Conservation (phyloP, 176 grass and related monocot species). For the Eleusine coracana region DNA sequence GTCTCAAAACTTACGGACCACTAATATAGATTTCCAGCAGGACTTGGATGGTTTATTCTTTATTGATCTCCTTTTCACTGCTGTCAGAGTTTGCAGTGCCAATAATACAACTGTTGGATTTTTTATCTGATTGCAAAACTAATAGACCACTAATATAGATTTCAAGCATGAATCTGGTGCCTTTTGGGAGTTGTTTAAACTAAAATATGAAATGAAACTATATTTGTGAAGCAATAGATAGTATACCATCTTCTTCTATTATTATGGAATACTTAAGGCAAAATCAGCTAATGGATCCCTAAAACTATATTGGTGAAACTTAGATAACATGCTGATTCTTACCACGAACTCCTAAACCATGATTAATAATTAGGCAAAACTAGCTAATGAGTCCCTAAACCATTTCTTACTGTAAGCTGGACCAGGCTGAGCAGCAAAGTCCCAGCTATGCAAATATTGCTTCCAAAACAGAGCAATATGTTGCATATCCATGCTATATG, state of each 20-base stretch:
- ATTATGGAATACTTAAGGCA: neutral
- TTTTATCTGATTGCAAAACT: neutral
- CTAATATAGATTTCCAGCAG: neutral
- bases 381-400: neutral
- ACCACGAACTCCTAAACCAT: too few relatives aligned
- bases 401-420: neutral
- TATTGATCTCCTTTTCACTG: neutral
- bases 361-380: neutral
- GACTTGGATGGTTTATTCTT: neutral
- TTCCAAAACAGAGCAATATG: neutral
- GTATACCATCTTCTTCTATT: too few relatives aligned
- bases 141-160: neutral
- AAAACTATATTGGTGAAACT: neutral
- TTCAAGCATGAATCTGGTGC: neutral
- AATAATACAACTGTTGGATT: neutral
- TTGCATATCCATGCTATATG: neutral
- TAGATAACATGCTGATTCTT: neutral
- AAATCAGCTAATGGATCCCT: neutral
- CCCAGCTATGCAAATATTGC: neutral
- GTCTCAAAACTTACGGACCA: neutral
- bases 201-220: neutral
- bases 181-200: neutral
- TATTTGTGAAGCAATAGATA: neutral
- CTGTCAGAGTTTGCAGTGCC: neutral
- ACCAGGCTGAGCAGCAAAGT: neutral